These are phyloP conservation scores for Pythium scleroteichum DNA, from an alignment of 352 stramenopile species.

Conservation along the genomic window DNA sequence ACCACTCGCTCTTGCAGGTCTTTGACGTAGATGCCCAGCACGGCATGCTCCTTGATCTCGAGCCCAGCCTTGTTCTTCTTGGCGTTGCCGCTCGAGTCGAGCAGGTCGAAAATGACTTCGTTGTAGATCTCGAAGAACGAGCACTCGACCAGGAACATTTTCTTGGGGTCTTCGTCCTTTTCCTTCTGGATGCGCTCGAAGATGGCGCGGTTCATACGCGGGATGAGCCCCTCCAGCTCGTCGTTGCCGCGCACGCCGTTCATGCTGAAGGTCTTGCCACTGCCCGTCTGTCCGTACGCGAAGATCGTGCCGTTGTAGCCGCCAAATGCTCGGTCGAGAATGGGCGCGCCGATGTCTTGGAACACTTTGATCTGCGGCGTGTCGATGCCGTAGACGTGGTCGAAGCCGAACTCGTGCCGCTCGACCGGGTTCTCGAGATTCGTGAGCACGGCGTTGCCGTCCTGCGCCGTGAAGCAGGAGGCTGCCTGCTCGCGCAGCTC, in stretches of 20 bases:
- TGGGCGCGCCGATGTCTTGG: slow-evolving; percentile 70
- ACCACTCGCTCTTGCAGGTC: slow-evolving; percentile 90
- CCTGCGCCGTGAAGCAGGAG: slow-evolving; percentile 70
- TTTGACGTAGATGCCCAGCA: slow-evolving; percentile 94
- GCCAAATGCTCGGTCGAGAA: slow-evolving; percentile 81
- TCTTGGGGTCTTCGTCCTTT: slow-evolving; percentile 65
- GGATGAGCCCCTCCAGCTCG: slow-evolving; percentile 86
- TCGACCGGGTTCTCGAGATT: slow-evolving; percentile 82
- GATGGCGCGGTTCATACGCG: slow-evolving; percentile 89
- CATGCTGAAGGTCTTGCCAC: slow-evolving; percentile 90
- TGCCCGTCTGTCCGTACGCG: slow-evolving; percentile 87
- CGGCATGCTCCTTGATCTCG: slow-evolving; percentile 93
- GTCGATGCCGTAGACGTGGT: slow-evolving; percentile 87
- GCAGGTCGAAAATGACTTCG: slow-evolving; percentile 94
- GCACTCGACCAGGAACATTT: slow-evolving; percentile 89
- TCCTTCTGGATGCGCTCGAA: slow-evolving; percentile 83
- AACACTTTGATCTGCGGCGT: slow-evolving; percentile 75
- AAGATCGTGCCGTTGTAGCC: slow-evolving; percentile 92
- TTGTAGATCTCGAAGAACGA: slow-evolving; percentile 98
- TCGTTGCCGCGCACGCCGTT: slow-evolving; percentile 67
- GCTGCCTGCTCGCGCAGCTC: slow-evolving; percentile 77
- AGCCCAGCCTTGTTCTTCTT: slow-evolving; percentile 90
- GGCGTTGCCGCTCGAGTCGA: slow-evolving; percentile 83
- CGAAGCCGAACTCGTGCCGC: slow-evolving; percentile 87
- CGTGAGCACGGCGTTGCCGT: slow-evolving; percentile 78